Conservation (phyloP, 2,329 filamentous ascomycete genomes). For the Alternaria sp. region DNA sequence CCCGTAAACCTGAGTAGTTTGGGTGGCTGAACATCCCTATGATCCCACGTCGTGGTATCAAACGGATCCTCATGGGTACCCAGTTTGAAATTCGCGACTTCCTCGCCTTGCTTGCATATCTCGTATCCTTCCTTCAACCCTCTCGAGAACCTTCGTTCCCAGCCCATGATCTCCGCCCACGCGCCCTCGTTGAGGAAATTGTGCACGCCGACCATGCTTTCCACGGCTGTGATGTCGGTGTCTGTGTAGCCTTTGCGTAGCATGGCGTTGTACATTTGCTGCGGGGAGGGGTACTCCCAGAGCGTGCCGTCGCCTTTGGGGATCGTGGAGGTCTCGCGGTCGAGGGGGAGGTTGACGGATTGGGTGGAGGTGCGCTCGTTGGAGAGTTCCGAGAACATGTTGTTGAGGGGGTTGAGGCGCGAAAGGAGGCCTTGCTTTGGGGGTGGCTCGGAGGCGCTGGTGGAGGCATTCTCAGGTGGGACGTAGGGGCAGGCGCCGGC, state of each 20-base stretch:
- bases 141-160: constrained; percentile 79
- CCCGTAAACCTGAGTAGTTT: constrained; percentile 87
- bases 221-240: constrained; percentile 89
- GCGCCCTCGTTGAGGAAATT: constrained; percentile 98
- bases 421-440: constrained; percentile 61
- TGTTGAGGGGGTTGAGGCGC: constrained; percentile 84
- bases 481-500: constrained; percentile 58
- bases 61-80: constrained; percentile 39
- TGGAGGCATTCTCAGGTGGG: constrained; percentile 47
- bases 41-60: constrained; percentile 45
- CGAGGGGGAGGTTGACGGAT: constrained; percentile 74
- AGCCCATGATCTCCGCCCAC: constrained; percentile 92
- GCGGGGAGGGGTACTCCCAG: constrained; percentile 98
- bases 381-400: constrained; percentile 89
- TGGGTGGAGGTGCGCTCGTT: constrained; percentile 80
- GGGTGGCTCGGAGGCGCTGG: constrained; percentile 40
- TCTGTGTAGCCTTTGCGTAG: constrained; percentile 95
- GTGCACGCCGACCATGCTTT: constrained; percentile 96
- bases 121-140: constrained; percentile 77
- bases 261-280: constrained; percentile 99
- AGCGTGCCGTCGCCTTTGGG: constrained; percentile 80
- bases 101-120: constrained; percentile 75
- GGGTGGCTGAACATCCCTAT: constrained; percentile 60
- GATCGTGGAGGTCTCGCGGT: constrained; percentile 86
- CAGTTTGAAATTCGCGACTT: constrained; percentile 65